A percentile compares a stretch with the other conserved stretches of the same genome.
phyloP scores from a whole-genome alignment of 2,329 filamentous ascomycete species.

The Fusarium paranaense region DNA sequence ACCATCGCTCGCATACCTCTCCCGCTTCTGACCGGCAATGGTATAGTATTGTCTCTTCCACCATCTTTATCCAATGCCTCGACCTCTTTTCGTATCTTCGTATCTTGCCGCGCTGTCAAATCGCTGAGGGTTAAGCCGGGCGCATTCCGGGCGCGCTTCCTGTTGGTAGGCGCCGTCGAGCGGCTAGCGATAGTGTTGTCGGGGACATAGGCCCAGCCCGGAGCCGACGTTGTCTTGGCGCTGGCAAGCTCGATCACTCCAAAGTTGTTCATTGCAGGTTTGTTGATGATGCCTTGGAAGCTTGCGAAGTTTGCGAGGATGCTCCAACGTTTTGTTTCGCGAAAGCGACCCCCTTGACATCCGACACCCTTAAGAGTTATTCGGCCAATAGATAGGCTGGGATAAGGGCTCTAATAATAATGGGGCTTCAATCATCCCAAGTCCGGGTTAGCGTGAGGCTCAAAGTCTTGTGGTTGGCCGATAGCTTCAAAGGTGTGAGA shows the following conservation, averaged over 20 bases:
- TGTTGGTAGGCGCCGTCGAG: slow-evolving; percentile 66
- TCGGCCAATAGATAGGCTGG: background rate
- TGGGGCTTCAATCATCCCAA: background rate
- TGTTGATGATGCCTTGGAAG: background rate
- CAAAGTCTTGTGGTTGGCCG: background rate
- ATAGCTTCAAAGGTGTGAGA: background rate
- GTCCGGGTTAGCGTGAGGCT: background rate
- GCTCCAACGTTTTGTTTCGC: background rate
- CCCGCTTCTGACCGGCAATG: slow-evolving; percentile 69
- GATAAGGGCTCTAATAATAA: background rate
- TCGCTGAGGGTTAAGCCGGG: slow-evolving; percentile 68
- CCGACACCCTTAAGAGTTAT: background rate
- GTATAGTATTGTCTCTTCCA: slow-evolving; percentile 77
- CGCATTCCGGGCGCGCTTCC: slow-evolving; percentile 78
- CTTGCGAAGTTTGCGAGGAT: background rate
- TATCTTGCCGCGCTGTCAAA: slow-evolving; percentile 83
- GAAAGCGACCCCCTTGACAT: background rate
- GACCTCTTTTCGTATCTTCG: slow-evolving; percentile 83
- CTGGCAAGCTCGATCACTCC: slow-evolving; percentile 87
- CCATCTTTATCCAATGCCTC: slow-evolving; percentile 86
- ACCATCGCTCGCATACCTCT: slow-evolving; percentile 48
- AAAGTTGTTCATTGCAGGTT: slow-evolving; percentile 68
- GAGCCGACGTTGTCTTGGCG: slow-evolving; percentile 75
- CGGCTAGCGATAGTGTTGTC: slow-evolving; percentile 71
- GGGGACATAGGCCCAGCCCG: slow-evolving; percentile 93